phyloP scores from a whole-genome alignment of 768 basidiomycete genomes.

The Glaciozyma antarctica region DNA sequence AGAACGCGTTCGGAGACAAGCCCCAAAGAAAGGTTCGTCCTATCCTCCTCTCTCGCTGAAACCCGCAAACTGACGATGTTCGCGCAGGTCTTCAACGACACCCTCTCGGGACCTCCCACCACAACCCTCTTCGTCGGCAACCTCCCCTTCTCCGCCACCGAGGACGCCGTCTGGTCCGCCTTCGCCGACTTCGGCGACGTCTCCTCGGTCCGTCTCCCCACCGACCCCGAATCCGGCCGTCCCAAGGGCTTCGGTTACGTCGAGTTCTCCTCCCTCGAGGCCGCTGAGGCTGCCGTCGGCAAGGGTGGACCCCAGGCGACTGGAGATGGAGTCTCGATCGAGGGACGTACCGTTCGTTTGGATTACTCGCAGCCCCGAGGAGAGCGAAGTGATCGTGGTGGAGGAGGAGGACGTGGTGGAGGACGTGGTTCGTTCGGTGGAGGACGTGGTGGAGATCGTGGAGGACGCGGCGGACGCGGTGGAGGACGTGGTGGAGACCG shows the following conservation, averaged over 20 bases:
- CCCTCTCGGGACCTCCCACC: constrained; percentile 50
- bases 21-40: constrained; percentile 1
- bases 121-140: constrained; percentile 83
- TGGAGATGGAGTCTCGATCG: constrained; percentile 60
- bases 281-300: constrained; percentile 70
- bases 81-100: constrained; percentile 73
- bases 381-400: constrained; percentile 44
- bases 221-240: constrained; percentile 78
- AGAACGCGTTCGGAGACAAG: constrained; percentile 32
- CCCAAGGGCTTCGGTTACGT: constrained; percentile 97
- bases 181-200: constrained; percentile 90
- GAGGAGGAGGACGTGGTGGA: constrained; percentile 36
- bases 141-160: constrained; percentile 66
- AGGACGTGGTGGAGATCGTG: constrained; percentile 39
- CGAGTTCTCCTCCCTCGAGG: constrained; percentile 72
- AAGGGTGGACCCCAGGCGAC: constrained; percentile 28
- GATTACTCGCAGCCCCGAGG: constrained; percentile 74
- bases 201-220: constrained; percentile 69
- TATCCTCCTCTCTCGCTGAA: background rate
- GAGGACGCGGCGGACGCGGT: constrained; percentile 37
- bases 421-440: constrained; percentile 33
- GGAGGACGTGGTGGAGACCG: too few relatives aligned
- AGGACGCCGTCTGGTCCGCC: constrained; percentile 78
- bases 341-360: constrained; percentile 67
- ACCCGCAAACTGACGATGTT: constrained; percentile 45